A percentile compares a stretch with the other conserved stretches of the same genome.
phyloP scores from a whole-genome alignment of 352 stramenopile species.

The Elongisporangium undulatum region DNA sequence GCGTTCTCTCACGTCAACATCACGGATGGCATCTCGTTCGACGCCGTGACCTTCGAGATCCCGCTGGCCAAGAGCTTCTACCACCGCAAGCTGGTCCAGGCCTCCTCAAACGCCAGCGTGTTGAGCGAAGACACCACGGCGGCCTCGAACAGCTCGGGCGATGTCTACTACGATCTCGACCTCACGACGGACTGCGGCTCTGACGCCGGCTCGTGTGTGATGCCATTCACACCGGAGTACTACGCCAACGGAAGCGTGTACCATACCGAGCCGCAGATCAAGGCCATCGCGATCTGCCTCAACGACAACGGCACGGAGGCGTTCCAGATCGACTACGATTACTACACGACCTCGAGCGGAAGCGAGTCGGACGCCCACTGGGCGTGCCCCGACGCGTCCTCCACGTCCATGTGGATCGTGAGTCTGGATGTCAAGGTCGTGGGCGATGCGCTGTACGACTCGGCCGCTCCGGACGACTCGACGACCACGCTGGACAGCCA shows the following conservation, averaged over 20 bases:
- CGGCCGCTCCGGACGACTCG: not conserved
- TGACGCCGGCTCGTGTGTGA: constrained; percentile 16
- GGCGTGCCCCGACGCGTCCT: constrained; percentile 15
- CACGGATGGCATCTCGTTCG: constrained; percentile 19
- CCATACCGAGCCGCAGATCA: constrained; percentile 26
- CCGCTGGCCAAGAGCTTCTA: constrained; percentile 15
- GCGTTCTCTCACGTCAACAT: not conserved
- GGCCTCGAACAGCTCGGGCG: constrained; percentile 4
- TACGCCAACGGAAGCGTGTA: constrained; percentile 10
- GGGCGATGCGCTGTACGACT: constrained; percentile 22
- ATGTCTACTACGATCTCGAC: constrained; percentile 8
- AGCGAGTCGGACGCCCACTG: not conserved
- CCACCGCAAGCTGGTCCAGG: constrained; percentile 10
- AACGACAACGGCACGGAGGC: constrained; percentile 22
- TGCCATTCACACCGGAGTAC: constrained; percentile 6
- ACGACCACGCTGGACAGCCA: constrained; percentile 17
- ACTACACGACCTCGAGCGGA: not conserved
- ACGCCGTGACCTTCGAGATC: constrained; percentile 39
- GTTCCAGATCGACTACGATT: constrained; percentile 23
- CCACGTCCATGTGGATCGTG: constrained; percentile 46
- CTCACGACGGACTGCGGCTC: constrained; percentile 15
- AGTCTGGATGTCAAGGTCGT: constrained; percentile 32
- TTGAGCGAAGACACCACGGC: constrained; percentile 2
- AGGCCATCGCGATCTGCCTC: constrained; percentile 28
- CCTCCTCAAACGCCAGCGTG: constrained; percentile 2